Base-by-base conservation (phyloP, 371 early-diverging fungal genomes). In the Mucor irregularis region DNA sequence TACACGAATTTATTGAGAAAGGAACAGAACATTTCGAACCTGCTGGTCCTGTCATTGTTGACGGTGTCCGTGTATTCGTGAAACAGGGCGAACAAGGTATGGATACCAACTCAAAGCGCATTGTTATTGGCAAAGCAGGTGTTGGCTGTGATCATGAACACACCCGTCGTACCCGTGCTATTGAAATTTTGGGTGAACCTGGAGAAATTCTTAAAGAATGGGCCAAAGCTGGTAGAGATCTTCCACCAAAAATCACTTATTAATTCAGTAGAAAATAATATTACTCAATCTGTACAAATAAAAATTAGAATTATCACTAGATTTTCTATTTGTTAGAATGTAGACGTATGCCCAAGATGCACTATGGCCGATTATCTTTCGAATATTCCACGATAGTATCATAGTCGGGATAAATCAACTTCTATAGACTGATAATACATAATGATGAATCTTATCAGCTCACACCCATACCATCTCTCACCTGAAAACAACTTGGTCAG, bases 121-220 rank as follows among this genome's bases (percentile, higher is more conserved):
- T 73, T 0, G 75, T 73, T 4, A 56, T 78, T 47, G 79, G 75
- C 16, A 73, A 68, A 25, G 37, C 56, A 29, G 79, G 79, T 14
- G 64, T 53, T 17, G 46, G 61, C 25, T 78, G 79, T 54, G 79
- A 74, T 28, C 68, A 69, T 49, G 66, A 71, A 16, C 68, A 74
- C 35, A 53, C 64, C 39, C 53, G 60, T 26, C 71, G 79, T 56
- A 61, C 58, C 7, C 58, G 75, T 19, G 71, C 79, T 2, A 46
- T 61, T 26, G 71, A 74, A 19, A 66, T 78, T 11, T 56, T 78
- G n/a, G 79, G 79, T 28, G 60, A 78, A 49, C 79, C 79, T 33
- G 75, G 79, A 4, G 65, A 78, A 24, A 53, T 78, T 1, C 57
- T 78, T 4, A 63, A 73, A 46, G 65, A 65, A 44, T 78, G 79